Conservation (phyloP, 805 yeast species). For the Wickerhamiella occidentalis region DNA sequence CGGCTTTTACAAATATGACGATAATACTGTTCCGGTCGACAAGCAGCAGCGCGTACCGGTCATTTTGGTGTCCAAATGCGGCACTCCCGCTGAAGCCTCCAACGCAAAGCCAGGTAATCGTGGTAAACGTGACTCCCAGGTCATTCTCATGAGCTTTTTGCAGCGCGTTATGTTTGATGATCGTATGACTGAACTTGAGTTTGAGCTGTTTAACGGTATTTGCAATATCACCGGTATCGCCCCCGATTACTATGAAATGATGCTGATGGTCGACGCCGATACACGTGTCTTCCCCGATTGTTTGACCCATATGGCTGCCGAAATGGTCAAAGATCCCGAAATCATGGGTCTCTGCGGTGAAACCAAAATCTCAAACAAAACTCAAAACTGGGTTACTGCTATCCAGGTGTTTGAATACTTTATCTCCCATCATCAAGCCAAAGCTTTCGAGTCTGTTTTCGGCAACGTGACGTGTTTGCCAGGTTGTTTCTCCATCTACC, state of each 20-base stretch:
- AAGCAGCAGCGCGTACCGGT: conserved; percentile 78
- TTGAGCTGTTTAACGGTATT: conserved; percentile 57
- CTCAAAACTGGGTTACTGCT: conserved; percentile 77
- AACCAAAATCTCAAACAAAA: conserved; percentile 77
- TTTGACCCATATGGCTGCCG: conserved; percentile 78
- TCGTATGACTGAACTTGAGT: conserved; percentile 85
- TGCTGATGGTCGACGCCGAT: conserved; percentile 91
- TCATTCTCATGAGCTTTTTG: conserved; percentile 78
- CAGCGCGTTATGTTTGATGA: conserved; percentile 84
- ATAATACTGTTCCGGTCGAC: conserved; percentile 57
- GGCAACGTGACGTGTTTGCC: conserved; percentile 94
- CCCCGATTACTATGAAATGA: conserved; percentile 69
- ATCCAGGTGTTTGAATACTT: conserved; percentile 90
- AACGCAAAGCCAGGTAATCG: conserved; percentile 79
- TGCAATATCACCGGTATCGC: conserved; percentile 79
- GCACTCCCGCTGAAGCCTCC: conserved; percentile 61
- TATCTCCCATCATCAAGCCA: conserved; percentile 87
- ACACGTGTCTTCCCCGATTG: conserved; percentile 81
- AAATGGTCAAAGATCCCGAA: conserved; percentile 73
- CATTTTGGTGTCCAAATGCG: conserved; percentile 70
- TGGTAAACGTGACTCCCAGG: conserved; percentile 92
- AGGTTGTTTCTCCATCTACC: conserved; percentile 86
- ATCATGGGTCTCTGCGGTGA: conserved; percentile 94
- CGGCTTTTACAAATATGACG: conserved; percentile 83
- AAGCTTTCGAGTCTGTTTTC: conserved; percentile 89